Base-by-base conservation (phyloP, 345 rosid species). In the Eucalyptus victrix region DNA sequence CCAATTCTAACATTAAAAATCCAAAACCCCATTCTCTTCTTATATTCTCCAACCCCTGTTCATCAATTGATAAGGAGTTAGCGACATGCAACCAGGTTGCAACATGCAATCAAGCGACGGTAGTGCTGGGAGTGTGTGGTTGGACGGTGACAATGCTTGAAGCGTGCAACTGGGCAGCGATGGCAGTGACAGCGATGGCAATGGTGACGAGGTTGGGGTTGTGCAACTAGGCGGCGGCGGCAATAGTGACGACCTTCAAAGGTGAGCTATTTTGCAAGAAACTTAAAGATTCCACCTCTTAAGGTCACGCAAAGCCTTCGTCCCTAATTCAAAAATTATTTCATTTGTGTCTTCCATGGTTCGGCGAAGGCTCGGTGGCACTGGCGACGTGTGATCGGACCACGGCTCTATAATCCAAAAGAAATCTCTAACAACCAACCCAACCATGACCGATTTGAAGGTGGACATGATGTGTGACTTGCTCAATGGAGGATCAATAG, bases 151-250 rank as follows among this genome's bases (percentile, higher is more conserved):
- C 23, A 51, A 51, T 51, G 54, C 54, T 51, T 51, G 54, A 51
- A 51, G 9, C 3, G 9, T 51, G 8, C 5, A 0, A 30, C 5
- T 0, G 3, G 4, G 18, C 4, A 8, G 0, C 5, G 0, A 2
- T 0, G 21, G 4, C 3, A 51, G 1, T 7, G 54, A 62, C 0
- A 4, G 0, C 1, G 18, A 30, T 14, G 8, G 15, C 9, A 3
- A 51, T 6, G 32, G 17, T 0, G 5, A 62, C 0, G 5, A 7
- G 1, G 6, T 0, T 6, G 0, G 34, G 69, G 17, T 3, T 14
- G n/a, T 51, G 23, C 9, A 0, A 7, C 23, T 0, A 51, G 23
- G 54, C 0, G 3, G 3, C 1, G 8, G 17, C 4, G 18, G 9
- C 17, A 15, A 7, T 0, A 0, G 54, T 51, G 54, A 51, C 4